Percentiles rank a stretch among this genome's conserved stretches.
Evolutionary conservation across 352 stramenopile species (phyloP).

Genomic region (Globisporangium nunn): DNA sequence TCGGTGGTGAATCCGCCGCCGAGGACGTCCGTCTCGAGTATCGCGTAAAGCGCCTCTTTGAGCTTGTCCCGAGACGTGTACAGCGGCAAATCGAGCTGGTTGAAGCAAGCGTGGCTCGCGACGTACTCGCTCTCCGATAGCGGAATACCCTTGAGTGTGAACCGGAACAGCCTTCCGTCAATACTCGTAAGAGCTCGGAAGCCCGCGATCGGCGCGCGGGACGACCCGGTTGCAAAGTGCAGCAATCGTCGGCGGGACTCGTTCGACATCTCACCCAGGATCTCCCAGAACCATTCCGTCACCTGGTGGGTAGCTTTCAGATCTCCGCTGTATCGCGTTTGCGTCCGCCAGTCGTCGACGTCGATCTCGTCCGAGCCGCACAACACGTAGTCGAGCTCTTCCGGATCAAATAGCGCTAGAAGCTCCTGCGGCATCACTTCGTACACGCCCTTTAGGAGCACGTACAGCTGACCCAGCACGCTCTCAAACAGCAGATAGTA

Average conservation of each 20-base stretch:
- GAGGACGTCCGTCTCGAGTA: constrained; percentile 46
- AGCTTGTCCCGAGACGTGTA: constrained; percentile 87
- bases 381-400: constrained; percentile 93
- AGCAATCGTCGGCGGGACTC: constrained; percentile 65
- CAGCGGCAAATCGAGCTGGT: constrained; percentile 92
- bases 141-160: constrained; percentile 57
- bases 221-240: constrained; percentile 75
- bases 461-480: constrained; percentile 62
- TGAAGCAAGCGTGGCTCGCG: constrained; percentile 73
- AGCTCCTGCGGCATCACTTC: constrained; percentile 88
- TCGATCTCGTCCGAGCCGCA: constrained; percentile 91
- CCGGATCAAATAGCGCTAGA: constrained; percentile 91
- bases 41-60: constrained; percentile 45
- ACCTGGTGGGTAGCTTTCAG: constrained; percentile 14
- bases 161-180: constrained; percentile 63
- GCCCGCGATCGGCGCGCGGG: constrained; percentile 64
- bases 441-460: constrained; percentile 89
- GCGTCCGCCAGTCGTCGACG: constrained; percentile 89
- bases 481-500: constrained; percentile 88
- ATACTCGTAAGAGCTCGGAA: constrained; percentile 72
- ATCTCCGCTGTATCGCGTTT: constrained; percentile 19
- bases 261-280: constrained; percentile 85
- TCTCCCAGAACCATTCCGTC: constrained; percentile 52
- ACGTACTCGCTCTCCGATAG: constrained; percentile 43
- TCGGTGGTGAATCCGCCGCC: constrained; percentile 44